These are phyloP conservation scores for Angophora floribunda DNA, from an alignment of 345 rosid species.

Conservation along the genomic window DNA sequence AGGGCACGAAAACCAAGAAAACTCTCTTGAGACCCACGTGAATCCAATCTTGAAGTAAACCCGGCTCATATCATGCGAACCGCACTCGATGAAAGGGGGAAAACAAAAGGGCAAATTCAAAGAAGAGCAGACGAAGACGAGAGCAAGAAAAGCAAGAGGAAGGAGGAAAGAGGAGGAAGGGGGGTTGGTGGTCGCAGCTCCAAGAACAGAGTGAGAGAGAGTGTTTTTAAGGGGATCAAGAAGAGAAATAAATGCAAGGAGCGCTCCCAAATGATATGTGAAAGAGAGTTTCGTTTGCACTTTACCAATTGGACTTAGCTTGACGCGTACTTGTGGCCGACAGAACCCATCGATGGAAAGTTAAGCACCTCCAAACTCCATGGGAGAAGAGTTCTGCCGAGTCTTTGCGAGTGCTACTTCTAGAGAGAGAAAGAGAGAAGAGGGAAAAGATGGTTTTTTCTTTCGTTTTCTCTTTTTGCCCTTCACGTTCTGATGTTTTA, in stretches of 20 bases:
- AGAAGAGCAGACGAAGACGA: background rate
- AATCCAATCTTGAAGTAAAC: background rate
- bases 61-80: background rate
- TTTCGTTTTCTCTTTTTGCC: background rate
- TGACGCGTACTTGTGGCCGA: background rate
- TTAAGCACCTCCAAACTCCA: conserved; percentile 14
- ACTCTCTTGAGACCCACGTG: background rate
- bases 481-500: background rate
- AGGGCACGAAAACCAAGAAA: background rate
- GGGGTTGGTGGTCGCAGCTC: background rate
- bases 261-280: background rate
- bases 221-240: background rate
- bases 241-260: background rate
- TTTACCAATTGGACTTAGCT: background rate
- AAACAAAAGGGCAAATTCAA: background rate
- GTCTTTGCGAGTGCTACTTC: background rate
- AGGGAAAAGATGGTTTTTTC: background rate
- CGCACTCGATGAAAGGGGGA: background rate
- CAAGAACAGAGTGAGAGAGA: background rate
- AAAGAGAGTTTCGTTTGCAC: background rate
- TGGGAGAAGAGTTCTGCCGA: conserved; percentile 3
- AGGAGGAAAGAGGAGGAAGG: background rate
- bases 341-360: background rate
- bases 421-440: background rate
- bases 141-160: background rate